Base-by-base conservation (phyloP, 179 eudicot genomes). In the Sideroxylon spinosum region DNA sequence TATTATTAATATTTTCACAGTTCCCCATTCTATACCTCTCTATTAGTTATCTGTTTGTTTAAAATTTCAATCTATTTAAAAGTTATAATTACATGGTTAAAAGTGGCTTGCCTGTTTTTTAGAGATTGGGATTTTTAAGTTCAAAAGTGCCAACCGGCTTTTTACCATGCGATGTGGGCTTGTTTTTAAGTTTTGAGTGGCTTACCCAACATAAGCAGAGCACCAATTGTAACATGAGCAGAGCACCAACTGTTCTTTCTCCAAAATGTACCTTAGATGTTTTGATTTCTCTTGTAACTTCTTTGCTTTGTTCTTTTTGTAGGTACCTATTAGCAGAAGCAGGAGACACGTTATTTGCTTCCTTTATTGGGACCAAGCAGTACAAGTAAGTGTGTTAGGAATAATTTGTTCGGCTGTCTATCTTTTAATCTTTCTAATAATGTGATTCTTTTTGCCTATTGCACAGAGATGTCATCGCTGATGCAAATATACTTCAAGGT, bases 401-500 rank as follows among this genome's bases (percentile, higher is more conserved):
- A 59, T 72, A 72, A 46, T 78, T 74, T 20, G 37, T 75, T 78
- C 19, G 56, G 64, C 29, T 50, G 22, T 72, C 68, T 62, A 52
- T 50, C 53, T 37, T 52, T 48, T 29, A n/a, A 8, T 69, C 61
- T 76, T 23, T 83, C 59, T 79, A 60, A 80, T 49, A 56, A 44
- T 75, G 25, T 63, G 28, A 23, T 69, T 71, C 55, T 78, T 63
- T 79, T 56, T 76, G 16, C 65, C 75, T 81, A 60, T 71, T 72
- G 70, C 55, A 63, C 76, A 95, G 99, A 93, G 99, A 95, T 92
- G 79, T 95, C 84, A 84, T 95, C 89, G 92, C 93, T 79, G 99
- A 95, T 84, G 97, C 89, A 64, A 94, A 95, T 84, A 95, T 95
- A 84, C 88, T 95, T 82, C 99, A 95, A 92, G 95, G 99, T 84